These are phyloP conservation scores for Cyberlindnera amylophila DNA, from an alignment of 805 yeast genomes.

Conservation along the genomic window DNA sequence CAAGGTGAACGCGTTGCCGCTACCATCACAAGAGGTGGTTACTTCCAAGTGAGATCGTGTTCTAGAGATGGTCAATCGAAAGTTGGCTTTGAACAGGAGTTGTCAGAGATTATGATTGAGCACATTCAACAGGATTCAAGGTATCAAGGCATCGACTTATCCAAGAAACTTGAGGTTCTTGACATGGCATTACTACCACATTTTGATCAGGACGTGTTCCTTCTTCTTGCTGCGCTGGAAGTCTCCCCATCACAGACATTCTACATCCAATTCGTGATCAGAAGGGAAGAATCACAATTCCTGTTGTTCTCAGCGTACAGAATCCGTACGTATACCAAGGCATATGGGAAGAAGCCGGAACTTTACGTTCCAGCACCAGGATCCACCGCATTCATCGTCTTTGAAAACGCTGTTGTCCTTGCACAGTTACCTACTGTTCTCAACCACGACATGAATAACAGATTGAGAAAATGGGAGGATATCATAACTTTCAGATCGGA, in stretches of 20 bases:
- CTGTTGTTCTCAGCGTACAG: constrained; percentile 62
- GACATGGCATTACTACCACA: constrained; percentile 54
- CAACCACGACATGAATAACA: constrained; percentile 31
- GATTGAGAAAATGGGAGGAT: constrained; percentile 76
- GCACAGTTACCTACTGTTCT: constrained; percentile 50
- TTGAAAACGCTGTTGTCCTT: constrained; percentile 58
- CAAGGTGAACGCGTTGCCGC: constrained; percentile 45
- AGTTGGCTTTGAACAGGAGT: constrained; percentile 33
- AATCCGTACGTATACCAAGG: constrained; percentile 44
- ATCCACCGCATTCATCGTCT: constrained; percentile 55
- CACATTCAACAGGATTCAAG: constrained; percentile 36
- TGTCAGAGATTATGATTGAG: constrained; percentile 35
- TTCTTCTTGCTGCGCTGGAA: constrained; percentile 43
- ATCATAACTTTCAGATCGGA: constrained; percentile 52
- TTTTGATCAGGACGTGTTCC: constrained; percentile 36
- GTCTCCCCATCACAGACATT: constrained; percentile 27
- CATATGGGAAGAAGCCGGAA: constrained; percentile 37
- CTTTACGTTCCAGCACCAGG: constrained; percentile 57
- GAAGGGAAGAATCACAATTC: constrained; percentile 47
- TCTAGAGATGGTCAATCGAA: constrained; percentile 42
- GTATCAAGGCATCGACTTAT: constrained; percentile 41
- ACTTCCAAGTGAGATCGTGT: constrained; percentile 45
- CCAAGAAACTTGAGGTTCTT: constrained; percentile 46
- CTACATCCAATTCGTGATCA: constrained; percentile 51
- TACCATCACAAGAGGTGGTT: constrained; percentile 41